Conservation (phyloP, 2,329 filamentous ascomycete species). For the Fusarium metavorans region DNA sequence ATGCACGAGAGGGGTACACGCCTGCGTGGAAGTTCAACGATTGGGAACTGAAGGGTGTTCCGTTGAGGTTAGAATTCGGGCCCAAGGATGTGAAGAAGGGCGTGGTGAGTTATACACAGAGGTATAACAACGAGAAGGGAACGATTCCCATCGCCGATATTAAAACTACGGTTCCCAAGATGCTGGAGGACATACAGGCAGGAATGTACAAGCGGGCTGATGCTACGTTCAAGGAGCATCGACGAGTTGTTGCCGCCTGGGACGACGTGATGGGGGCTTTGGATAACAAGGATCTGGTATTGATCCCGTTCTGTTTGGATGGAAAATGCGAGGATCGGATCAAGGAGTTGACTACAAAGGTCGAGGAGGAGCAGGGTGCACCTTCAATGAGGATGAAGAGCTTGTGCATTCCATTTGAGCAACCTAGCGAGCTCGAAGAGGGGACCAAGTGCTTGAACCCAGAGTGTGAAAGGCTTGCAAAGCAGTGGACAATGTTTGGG, state of each 20-base stretch:
- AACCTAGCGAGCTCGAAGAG: constrained; percentile 75
- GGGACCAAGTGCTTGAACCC: constrained; percentile 94
- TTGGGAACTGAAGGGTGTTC: constrained; percentile 96
- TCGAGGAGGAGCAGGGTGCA: constrained; percentile 68
- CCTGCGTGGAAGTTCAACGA: constrained; percentile 99
- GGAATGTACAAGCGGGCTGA: constrained; percentile 85
- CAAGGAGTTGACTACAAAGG: constrained; percentile 89
- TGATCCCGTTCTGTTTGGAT: constrained; percentile 90
- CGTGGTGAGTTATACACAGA: constrained; percentile 85
- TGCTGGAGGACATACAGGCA: constrained; percentile 92
- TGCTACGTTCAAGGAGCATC: constrained; percentile 81
- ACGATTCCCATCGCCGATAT: constrained; percentile 82
- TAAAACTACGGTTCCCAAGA: constrained; percentile 76
- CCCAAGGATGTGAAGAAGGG: constrained; percentile 91
- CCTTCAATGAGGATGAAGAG: constrained; percentile 76
- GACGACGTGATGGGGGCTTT: constrained; percentile 90
- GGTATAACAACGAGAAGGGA: constrained; percentile 87
- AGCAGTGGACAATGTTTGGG: constrained; percentile 94
- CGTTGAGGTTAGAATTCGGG: constrained; percentile 93
- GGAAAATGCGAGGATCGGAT: constrained; percentile 90
- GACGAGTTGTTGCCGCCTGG: constrained; percentile 82
- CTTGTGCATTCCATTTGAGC: constrained; percentile 81
- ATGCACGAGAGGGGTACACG: constrained; percentile 90
- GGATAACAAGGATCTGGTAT: constrained; percentile 90
- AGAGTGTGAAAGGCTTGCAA: constrained; percentile 80